These are phyloP conservation scores for Aspergillus homomorphus DNA, from an alignment of 495 filamentous ascomycete genomes.

Conservation along the genomic window DNA sequence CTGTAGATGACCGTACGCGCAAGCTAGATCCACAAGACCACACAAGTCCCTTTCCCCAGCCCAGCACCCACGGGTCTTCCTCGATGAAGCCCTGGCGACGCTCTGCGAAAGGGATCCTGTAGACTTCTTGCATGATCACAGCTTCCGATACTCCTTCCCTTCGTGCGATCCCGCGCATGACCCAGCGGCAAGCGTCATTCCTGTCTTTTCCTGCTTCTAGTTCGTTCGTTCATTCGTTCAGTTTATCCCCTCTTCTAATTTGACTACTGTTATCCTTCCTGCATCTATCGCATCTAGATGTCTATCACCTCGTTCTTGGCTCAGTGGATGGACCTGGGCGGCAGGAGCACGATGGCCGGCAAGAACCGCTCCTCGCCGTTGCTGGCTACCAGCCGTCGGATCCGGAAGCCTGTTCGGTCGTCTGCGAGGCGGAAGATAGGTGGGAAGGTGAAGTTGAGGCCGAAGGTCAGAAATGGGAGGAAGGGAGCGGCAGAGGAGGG, in stretches of 20 bases:
- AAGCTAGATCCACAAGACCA: background rate
- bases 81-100: background rate
- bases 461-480: conserved; percentile 55
- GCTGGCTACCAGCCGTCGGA: conserved; percentile 56
- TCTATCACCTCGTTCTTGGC: conserved; percentile 22
- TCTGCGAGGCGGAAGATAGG: conserved; percentile 65
- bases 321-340: conserved; percentile 19
- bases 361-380: conserved; percentile 69
- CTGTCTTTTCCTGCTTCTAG: background rate
- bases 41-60: background rate
- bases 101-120: background rate
- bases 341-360: conserved; percentile 9
- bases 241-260: background rate
- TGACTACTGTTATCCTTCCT: conserved; percentile 19
- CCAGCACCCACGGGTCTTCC: background rate
- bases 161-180: conserved; percentile 3
- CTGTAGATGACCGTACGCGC: conserved; percentile 3
- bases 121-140: background rate
- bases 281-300: conserved; percentile 28
- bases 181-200: conserved; percentile 6
- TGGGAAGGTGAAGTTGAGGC: conserved; percentile 69
- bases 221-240: background rate
- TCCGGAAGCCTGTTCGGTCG: conserved; percentile 73
- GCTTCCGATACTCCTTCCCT: conserved; percentile 1
- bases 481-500: conserved; percentile 67